Evolutionary conservation across 306 rosid genomes (phyloP), one percentile per base, ranked within the genome.

Genomic region (Dryas drummondii): DNA sequence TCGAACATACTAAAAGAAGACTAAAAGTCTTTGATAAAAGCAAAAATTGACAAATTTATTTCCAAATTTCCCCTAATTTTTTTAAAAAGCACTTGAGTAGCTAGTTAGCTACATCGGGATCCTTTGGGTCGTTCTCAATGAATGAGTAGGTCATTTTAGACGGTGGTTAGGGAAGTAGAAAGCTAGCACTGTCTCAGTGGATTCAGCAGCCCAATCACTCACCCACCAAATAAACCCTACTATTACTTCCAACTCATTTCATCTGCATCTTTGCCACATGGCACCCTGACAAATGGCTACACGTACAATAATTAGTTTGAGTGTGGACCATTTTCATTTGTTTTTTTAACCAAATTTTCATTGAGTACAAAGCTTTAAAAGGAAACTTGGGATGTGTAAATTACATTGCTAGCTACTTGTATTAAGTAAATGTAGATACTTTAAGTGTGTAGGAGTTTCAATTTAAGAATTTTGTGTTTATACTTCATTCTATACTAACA

Each of bases 161-260:
- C 77, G 94, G 93, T 90, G 59, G 97, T 85, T 84, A 80, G 79
- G 67, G 70, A 13, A 77, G 86, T 73, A 84, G 91, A 88, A 86
- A 90, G 66, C 69, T 77, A 70, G 87, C 84, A 81, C 73, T 84
- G 83, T 87, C 91, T 85, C 78, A 63, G 73, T 77, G 90, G 86
- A 84, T 87, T 87, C 82, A 71, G 83, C 89, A 80, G 70, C 81
- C 86, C 85, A 78, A 72, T 82, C 67, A 77, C 82, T 81, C 84
- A 79, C 81, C 79, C 84, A 79, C 81, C 79, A 76, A 79, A 70
- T 3, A 76, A 78, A 75, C 75, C 48, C 19, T 46, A 73, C 83
- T 68, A 63, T 73, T 67, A 65, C 70, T 58, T 60, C 51, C 71
- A 71, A 79, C 82, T 19, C 48, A 72, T 74, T 27, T 45, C 64